Evolutionary conservation across 2,329 filamentous ascomycete species (phyloP).

Genomic region (Alternaria sp.): DNA sequence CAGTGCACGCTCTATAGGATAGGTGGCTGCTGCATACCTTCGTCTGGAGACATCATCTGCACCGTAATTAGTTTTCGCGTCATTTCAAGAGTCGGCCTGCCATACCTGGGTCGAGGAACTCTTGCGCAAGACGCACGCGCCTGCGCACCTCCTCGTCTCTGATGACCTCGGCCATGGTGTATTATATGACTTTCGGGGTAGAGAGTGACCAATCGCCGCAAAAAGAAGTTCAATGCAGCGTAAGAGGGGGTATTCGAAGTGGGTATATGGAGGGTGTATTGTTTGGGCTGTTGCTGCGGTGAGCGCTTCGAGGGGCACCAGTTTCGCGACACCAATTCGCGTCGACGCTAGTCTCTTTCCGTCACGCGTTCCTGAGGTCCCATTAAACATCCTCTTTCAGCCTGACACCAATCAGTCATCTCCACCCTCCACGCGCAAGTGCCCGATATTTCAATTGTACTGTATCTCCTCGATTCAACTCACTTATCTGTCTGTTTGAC

Average conservation of each 20-base stretch:
- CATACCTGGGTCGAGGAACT: constrained; percentile 93
- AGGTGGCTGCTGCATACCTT: constrained; percentile 49
- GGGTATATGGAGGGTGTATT: constrained; percentile 18
- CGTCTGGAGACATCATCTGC: constrained; percentile 63
- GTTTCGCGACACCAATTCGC: constrained; percentile 25
- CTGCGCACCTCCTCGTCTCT: constrained; percentile 84
- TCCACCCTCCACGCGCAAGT: too few species aligned
- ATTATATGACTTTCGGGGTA: not conserved
- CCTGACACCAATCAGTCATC: constrained; percentile 10
- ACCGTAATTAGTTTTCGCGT: constrained; percentile 27
- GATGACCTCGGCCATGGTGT: constrained; percentile 51
- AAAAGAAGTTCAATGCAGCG: not conserved
- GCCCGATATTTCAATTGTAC: not conserved
- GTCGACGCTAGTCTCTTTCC: constrained; percentile 21
- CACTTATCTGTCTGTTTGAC: not conserved
- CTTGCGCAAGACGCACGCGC: constrained; percentile 83
- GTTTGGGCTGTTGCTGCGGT: constrained; percentile 14
- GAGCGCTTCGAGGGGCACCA: constrained; percentile 21
- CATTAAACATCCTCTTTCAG: constrained; percentile 26
- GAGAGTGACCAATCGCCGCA: not conserved
- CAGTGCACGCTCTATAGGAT: constrained; percentile 20
- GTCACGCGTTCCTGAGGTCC: constrained; percentile 22
- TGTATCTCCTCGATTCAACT: too few species aligned
- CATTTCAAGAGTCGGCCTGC: constrained; percentile 5
- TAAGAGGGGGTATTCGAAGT: not conserved